These are phyloP conservation scores for Zostera marina DNA, from an alignment of 116 monocot genomes.

Conservation along the genomic window DNA sequence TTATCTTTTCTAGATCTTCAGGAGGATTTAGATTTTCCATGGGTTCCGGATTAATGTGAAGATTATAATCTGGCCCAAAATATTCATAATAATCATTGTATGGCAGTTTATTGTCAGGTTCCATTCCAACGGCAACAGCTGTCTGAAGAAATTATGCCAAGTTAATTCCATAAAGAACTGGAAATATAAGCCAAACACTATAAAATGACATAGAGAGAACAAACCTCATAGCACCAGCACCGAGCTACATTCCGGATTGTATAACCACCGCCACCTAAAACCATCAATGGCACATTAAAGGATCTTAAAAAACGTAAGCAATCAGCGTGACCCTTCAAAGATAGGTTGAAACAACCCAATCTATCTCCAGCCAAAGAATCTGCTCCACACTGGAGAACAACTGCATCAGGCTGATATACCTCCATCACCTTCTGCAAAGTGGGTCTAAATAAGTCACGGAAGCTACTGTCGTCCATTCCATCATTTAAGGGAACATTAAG, in stretches of 20 bases:
- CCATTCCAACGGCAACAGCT: constrained; percentile 85
- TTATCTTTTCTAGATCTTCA: constrained; percentile 68
- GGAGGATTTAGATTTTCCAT: constrained; percentile 56
- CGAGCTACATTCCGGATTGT: constrained; percentile 89
- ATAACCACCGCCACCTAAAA: constrained; percentile 89
- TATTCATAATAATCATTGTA: constrained; percentile 90
- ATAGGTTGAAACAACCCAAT: constrained; percentile 81
- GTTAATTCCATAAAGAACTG: neutral
- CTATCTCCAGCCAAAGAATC: constrained; percentile 83
- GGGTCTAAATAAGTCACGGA: constrained; percentile 52
- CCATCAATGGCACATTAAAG: constrained; percentile 82
- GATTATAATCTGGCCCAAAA: constrained; percentile 75
- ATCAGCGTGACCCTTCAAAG: constrained; percentile 79
- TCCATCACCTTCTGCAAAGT: constrained; percentile 75
- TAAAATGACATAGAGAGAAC: constrained; percentile 3
- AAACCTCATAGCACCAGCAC: constrained; percentile 95
- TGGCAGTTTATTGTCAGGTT: constrained; percentile 74
- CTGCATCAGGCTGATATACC: constrained; percentile 81
- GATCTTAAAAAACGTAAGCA: constrained; percentile 79
- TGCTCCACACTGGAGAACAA: constrained; percentile 84
- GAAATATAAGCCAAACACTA: neutral
- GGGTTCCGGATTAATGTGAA: constrained; percentile 53
- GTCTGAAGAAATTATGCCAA: constrained; percentile 30
- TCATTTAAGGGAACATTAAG: constrained; percentile 84
- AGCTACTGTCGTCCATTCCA: constrained; percentile 78